A percentile compares a stretch with the other conserved stretches of the same genome.
Evolutionary conservation across 192 early-diverging fungal genomes (phyloP).

Genomic region (Podila minutissima): DNA sequence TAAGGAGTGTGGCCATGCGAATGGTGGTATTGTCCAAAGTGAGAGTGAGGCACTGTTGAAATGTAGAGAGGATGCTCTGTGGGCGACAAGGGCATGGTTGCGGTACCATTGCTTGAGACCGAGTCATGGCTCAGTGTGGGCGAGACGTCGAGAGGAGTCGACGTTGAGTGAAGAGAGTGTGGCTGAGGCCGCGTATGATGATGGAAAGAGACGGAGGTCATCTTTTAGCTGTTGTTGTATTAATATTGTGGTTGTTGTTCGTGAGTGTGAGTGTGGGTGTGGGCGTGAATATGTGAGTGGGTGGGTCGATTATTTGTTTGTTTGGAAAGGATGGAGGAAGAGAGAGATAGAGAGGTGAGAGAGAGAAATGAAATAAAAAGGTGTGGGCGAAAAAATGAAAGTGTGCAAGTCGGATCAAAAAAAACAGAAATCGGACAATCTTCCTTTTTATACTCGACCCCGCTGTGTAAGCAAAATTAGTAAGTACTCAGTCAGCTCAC

Average conservation of each 20-base stretch:
- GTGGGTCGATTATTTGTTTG: background rate
- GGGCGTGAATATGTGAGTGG: background rate
- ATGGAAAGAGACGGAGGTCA: slow-evolving; percentile 23
- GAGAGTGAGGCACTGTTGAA: slow-evolving; percentile 2
- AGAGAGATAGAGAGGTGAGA: background rate
- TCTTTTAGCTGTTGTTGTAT: background rate
- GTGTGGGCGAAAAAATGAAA: background rate
- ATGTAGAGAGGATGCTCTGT: slow-evolving; percentile 32
- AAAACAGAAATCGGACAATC: background rate
- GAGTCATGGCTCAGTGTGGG: slow-evolving; percentile 27
- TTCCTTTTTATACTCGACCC: background rate
- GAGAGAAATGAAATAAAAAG: background rate
- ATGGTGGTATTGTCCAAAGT: slow-evolving; percentile 11
- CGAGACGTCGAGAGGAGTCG: slow-evolving; percentile 17
- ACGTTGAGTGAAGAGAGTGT: slow-evolving; percentile 13
- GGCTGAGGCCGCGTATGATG: slow-evolving; percentile 16
- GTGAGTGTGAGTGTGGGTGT: background rate
- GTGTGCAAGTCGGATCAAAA: background rate
- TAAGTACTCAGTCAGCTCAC: no score
- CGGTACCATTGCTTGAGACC: background rate
- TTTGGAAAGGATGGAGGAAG: background rate
- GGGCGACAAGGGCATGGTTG: slow-evolving; percentile 1
- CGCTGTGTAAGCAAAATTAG: background rate
- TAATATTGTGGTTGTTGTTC: background rate
- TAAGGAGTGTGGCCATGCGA: slow-evolving; percentile 12